Evolutionary conservation across 441 rosid species (phyloP).

Genomic region (Syzygium malaccense): DNA sequence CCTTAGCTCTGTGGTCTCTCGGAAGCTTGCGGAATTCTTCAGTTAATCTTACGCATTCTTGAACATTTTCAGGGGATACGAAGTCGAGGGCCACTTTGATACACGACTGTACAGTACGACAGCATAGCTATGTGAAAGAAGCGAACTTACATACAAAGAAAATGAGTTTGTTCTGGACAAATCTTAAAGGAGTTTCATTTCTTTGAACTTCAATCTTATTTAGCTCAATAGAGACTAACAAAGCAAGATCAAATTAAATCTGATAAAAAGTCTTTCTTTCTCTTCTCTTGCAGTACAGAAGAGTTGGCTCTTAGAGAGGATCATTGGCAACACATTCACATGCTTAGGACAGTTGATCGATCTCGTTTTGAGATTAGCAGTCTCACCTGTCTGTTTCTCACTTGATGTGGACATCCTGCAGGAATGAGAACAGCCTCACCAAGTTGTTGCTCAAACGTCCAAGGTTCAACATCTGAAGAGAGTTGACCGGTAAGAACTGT

Average conservation of each 20-base stretch:
- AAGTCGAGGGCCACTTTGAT: conserved; percentile 8
- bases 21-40: conserved; percentile 8
- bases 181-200: neutral
- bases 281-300: neutral
- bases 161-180: neutral
- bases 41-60: neutral
- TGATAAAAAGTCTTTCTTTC: neutral
- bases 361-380: neutral
- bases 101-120: neutral
- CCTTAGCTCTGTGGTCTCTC: neutral
- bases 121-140: neutral
- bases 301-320: neutral
- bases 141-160: neutral
- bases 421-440: conserved; percentile 39
- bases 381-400: conserved; percentile 15
- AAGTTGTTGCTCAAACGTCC: conserved; percentile 34
- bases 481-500: neutral
- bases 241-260: neutral
- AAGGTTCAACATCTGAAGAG: conserved; percentile 29
- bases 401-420: conserved; percentile 40
- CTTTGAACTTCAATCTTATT: neutral
- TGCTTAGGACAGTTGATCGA: neutral
- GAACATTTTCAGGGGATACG: conserved; percentile 4
- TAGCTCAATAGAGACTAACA: neutral
- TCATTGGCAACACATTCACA: neutral